Conservation (phyloP, 495 filamentous ascomycete species). For the Penicillium egyptiacum region DNA sequence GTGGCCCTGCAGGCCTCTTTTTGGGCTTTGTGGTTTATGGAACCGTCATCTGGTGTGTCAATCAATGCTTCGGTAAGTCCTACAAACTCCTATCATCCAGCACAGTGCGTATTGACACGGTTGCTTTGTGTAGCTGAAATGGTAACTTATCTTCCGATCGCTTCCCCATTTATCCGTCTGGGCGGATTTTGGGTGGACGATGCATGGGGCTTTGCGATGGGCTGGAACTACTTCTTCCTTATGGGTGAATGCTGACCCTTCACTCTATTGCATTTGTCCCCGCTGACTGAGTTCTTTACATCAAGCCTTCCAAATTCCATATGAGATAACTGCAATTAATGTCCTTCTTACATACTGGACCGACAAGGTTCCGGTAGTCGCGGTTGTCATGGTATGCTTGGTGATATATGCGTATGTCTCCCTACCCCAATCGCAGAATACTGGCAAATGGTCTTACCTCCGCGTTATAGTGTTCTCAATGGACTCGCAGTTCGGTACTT, state of each 20-base stretch:
- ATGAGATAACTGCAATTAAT: conserved; percentile 69
- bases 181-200: conserved; percentile 79
- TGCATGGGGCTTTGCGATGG: conserved; percentile 51
- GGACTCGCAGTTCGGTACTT: conserved; percentile 61
- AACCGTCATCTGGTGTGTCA: conserved; percentile 30
- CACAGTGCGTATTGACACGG: conserved; percentile 19
- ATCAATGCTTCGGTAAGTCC: conserved; percentile 55
- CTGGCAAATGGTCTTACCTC: background rate
- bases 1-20: conserved; percentile 71
- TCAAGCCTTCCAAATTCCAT: conserved; percentile 62
- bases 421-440: background rate
- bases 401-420: conserved; percentile 34
- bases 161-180: conserved; percentile 77
- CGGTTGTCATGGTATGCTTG: conserved; percentile 56
- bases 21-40: conserved; percentile 60
- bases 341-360: conserved; percentile 69
- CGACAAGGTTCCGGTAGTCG: conserved; percentile 60
- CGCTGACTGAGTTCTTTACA: background rate
- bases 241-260: conserved; percentile 22
- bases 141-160: conserved; percentile 74
- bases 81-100: conserved; percentile 12
- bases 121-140: conserved; percentile 61
- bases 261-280: background rate
- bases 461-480: conserved; percentile 17
- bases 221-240: conserved; percentile 66